A percentile compares a stretch with the other conserved stretches of the same genome.
Conservation (phyloP, 2,329 filamentous ascomycete species). For the Arthrocladium fulminans region DNA sequence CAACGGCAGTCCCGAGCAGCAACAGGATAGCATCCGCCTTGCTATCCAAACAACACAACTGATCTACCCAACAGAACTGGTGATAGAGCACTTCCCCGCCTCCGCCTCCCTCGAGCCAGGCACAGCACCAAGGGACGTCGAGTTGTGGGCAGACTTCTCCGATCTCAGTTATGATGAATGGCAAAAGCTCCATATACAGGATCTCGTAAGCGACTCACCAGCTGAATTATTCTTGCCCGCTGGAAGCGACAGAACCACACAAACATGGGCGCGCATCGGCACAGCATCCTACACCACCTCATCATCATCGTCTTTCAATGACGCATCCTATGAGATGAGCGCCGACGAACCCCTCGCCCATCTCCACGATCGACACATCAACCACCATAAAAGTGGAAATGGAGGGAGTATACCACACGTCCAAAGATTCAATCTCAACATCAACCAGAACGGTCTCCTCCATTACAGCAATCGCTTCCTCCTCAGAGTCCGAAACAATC, state of each 20-base stretch:
- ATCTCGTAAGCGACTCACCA: conserved; percentile 13
- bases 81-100: conserved; percentile 62
- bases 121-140: conserved; percentile 57
- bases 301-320: not conserved
- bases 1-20: not conserved
- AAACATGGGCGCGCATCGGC: conserved; percentile 17
- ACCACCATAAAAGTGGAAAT: not conserved
- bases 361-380: not conserved
- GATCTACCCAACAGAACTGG: conserved; percentile 59
- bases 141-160: conserved; percentile 57
- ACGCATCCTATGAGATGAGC: conserved; percentile 1
- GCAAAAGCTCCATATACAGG: conserved; percentile 14
- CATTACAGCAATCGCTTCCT: conserved; percentile 30
- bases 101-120: conserved; percentile 53
- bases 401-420: conserved; percentile 24
- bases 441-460: conserved; percentile 18
- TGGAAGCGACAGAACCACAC: conserved; percentile 2
- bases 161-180: conserved; percentile 28
- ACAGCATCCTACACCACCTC: conserved; percentile 13
- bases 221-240: not conserved
- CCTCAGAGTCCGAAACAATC: conserved; percentile 36
- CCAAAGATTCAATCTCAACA: conserved; percentile 33
- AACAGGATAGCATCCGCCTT: conserved; percentile 35
- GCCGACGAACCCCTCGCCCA: not conserved
- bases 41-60: conserved; percentile 30